Base-by-base conservation (phyloP, 495 filamentous ascomycete genomes). In the Trichoderma asperelloides region DNA sequence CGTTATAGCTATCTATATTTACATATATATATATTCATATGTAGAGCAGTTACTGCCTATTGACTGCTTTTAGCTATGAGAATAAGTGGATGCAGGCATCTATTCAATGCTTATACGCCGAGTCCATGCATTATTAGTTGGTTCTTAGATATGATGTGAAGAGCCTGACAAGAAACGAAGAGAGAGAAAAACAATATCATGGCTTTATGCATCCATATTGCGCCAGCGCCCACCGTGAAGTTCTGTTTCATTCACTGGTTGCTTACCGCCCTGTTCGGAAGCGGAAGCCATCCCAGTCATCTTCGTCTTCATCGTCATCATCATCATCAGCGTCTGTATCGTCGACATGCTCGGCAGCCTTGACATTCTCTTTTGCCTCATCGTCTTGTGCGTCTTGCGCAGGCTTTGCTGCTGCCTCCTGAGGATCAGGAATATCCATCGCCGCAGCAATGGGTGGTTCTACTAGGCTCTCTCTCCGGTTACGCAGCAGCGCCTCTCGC, bases 201-300 rank as follows among this genome's bases (percentile, higher is more conserved):
- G 55, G 13, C 23, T 30, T 60, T 60, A 7, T 60, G 25, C 25
- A 30, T 30, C 3, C 7, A 30, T 60, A 60, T 27, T 33, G 39
- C 47, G 51, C 41, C 43, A 45, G 40, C 25, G 43, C 23, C 23
- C 25, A 39, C 39, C 39, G 65, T 33, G 23, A 43, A 66, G 16
- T 65, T 33, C 27, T 33, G 21, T 4, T 11, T 49, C 37, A 21
- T 55, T 65, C 16, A 8, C 64, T 30, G n/a, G 25, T 60, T 18
- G 1, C 27, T 63, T 64, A 64, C 33, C 63, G 63, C 63, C 40
- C 55, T 28, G 55, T 55, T 40, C 83, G 82, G 71, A 91, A 88
- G 67, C 86, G 77, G 81, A 90, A 92, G 63, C 85, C 85, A 75
- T 88, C 87, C 87, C 87, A 92, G 39, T 84, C 86, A 68, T 84